These are phyloP conservation scores for Cotoneaster glaucophyllus DNA, from an alignment of 306 rosid genomes.

Conservation along the genomic window DNA sequence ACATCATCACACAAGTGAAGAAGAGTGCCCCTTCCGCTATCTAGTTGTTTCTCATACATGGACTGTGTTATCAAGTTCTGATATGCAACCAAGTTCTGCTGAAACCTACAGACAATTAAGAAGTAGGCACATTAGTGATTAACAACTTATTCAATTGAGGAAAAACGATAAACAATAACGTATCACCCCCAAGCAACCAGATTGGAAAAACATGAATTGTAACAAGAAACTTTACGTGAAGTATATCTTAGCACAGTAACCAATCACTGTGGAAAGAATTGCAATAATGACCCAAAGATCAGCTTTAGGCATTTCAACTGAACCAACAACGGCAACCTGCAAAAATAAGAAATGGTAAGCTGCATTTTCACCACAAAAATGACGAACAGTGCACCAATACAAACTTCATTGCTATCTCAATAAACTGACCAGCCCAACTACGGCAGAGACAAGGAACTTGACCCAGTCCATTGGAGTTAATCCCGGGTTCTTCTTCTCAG, in stretches of 20 bases:
- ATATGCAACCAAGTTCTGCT: constrained; percentile 76
- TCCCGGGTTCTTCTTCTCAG: constrained; percentile 97
- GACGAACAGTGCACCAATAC: neutral
- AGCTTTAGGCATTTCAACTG: constrained; percentile 83
- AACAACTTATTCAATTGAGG: neutral
- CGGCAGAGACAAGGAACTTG: constrained; percentile 82
- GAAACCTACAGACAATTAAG: constrained; percentile 52
- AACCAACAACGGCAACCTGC: constrained; percentile 86
- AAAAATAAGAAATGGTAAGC: constrained; percentile 14
- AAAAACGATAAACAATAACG: neutral
- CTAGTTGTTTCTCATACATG: constrained; percentile 96
- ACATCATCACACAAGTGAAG: constrained; percentile 98
- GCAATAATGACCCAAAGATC: constrained; percentile 84
- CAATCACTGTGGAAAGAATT: constrained; percentile 76
- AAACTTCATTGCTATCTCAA: constrained; percentile 8
- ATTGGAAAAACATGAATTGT: neutral
- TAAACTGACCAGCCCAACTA: constrained; percentile 84
- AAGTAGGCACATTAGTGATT: constrained; percentile 8
- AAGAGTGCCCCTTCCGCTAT: constrained; percentile 97
- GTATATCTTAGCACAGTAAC: constrained; percentile 92
- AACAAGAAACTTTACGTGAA: constrained; percentile 64
- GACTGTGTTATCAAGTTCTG: constrained; percentile 96
- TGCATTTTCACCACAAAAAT: constrained; percentile 15
- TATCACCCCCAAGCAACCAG: neutral
- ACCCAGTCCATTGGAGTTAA: constrained; percentile 99